Evolutionary conservation across 345 rosid species (phyloP).

Genomic region (Punica granatum): DNA sequence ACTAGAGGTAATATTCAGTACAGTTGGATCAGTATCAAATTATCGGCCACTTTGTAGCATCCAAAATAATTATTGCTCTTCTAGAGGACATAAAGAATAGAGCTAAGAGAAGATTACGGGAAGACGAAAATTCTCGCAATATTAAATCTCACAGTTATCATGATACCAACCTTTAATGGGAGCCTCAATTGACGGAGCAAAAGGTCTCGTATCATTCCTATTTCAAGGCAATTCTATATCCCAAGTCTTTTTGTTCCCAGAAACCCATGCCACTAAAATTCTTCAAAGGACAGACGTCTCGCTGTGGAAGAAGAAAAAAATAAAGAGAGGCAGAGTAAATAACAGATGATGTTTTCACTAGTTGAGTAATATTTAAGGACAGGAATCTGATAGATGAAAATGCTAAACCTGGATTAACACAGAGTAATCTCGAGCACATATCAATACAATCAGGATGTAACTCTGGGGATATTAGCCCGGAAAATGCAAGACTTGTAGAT

Average conservation of each 20-base stretch:
- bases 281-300: constrained; percentile 20
- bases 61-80: too few species aligned
- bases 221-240: background rate
- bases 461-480: constrained; percentile 28
- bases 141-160: background rate
- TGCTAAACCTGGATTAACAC: constrained; percentile 43
- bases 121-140: background rate
- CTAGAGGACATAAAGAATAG: too few species aligned
- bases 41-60: too few species aligned
- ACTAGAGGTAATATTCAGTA: too few species aligned
- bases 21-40: too few species aligned
- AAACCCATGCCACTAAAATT: constrained; percentile 21
- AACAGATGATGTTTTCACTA: background rate
- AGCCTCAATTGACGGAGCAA: background rate
- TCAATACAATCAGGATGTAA: constrained; percentile 58
- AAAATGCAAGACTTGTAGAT: constrained; percentile 47
- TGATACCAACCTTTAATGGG: constrained; percentile 2
- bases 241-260: constrained; percentile 18
- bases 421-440: constrained; percentile 53
- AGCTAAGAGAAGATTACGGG: background rate
- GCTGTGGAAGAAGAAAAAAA: background rate
- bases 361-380: background rate
- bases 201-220: background rate
- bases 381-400: background rate
- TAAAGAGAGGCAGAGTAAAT: background rate